These are phyloP conservation scores for Thozetella sp. DNA, from an alignment of 495 filamentous ascomycete genomes.

Conservation along the genomic window DNA sequence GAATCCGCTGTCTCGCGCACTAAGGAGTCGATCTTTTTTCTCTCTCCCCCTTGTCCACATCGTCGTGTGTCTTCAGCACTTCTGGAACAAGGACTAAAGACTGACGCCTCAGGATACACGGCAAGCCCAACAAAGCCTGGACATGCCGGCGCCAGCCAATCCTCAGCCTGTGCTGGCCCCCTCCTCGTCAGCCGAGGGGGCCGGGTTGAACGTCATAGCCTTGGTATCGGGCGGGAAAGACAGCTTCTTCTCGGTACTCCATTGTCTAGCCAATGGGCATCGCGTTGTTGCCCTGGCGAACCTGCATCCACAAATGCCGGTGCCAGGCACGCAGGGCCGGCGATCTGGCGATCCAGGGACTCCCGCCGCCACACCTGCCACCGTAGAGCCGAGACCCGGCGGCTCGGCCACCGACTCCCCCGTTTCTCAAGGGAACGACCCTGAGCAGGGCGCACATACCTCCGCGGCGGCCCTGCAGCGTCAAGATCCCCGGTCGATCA, in stretches of 20 bases:
- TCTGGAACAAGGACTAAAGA: not conserved
- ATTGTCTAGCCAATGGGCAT: constrained; percentile 86
- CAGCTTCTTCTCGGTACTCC: constrained; percentile 89
- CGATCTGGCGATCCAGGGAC: constrained; percentile 2
- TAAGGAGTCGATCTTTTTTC: not conserved
- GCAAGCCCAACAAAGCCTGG: not conserved
- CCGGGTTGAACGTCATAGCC: constrained; percentile 77
- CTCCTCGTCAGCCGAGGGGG: constrained; percentile 10
- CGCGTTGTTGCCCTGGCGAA: constrained; percentile 87
- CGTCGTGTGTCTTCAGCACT: not conserved
- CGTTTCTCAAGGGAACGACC: not conserved
- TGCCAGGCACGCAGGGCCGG: constrained; percentile 1
- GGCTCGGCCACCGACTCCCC: constrained; percentile 5
- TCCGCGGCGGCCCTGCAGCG: too few species aligned
- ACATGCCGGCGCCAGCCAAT: not conserved
- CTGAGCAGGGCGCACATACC: constrained; percentile 9
- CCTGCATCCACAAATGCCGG: constrained; percentile 62
- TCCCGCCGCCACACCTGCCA: constrained; percentile 7
- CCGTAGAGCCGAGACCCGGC: constrained; percentile 10
- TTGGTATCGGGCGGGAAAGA: constrained; percentile 97
- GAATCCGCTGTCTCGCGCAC: not conserved
- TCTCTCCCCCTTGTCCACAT: not conserved
- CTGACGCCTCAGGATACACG: not conserved
- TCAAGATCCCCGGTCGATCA: constrained; percentile 18
- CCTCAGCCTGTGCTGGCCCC: not conserved